Evolutionary conservation across 1,284 basidiomycete species (phyloP).

Genomic region (Cutaneotrichosporon cutaneum): DNA sequence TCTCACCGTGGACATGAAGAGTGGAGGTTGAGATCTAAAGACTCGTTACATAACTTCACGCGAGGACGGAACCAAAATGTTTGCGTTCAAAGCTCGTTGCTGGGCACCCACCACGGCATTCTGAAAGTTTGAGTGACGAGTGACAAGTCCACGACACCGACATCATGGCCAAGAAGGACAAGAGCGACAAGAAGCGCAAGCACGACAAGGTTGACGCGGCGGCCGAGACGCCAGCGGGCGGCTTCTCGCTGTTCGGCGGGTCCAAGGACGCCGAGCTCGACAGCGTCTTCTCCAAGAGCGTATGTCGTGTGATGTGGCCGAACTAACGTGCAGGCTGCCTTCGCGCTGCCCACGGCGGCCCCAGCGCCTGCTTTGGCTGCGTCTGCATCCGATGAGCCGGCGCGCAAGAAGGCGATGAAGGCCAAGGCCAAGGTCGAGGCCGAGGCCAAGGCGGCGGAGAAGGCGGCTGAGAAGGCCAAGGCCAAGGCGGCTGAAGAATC

Average conservation of each 20-base stretch:
- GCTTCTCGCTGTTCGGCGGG: constrained; percentile 37
- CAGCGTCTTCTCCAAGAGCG: constrained; percentile 52
- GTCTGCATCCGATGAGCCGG: constrained; percentile 10
- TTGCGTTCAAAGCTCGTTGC: not conserved
- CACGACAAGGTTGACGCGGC: constrained; percentile 18
- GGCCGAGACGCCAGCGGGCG: constrained; percentile 8
- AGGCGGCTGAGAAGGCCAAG: constrained; percentile 18
- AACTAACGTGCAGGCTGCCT: constrained; percentile 33
- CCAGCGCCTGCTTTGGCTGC: constrained; percentile 16
- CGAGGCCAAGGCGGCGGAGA: constrained; percentile 14
- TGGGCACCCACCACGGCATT: not conserved
- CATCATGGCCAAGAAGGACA: constrained; percentile 26
- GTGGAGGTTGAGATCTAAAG: not conserved
- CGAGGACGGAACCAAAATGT: not conserved
- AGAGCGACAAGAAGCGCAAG: constrained; percentile 37
- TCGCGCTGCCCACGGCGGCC: constrained; percentile 25
- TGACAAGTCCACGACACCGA: not conserved
- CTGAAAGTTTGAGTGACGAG: not conserved
- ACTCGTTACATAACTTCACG: not conserved
- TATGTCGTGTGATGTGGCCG: constrained; percentile 30
- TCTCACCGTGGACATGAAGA: not conserved
- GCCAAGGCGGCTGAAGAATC: not conserved
- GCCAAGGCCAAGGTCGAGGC: constrained; percentile 9
- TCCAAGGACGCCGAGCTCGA: constrained; percentile 47
- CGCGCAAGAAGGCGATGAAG: constrained; percentile 13